Evolutionary conservation across 2,329 filamentous ascomycete species (phyloP).

Genomic region (Aspergillus persii): DNA sequence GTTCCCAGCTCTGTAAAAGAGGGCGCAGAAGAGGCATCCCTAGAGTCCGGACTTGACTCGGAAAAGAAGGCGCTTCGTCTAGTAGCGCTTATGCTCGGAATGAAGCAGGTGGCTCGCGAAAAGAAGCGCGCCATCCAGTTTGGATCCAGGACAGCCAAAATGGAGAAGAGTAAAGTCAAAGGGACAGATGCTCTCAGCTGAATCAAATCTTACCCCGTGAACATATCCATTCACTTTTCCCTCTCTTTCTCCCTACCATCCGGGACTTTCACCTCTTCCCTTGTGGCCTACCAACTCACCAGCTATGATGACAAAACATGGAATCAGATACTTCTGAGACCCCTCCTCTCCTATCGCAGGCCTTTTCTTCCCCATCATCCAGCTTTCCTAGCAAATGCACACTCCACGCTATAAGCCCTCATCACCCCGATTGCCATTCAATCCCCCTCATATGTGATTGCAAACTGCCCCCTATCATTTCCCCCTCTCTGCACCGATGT

Average conservation of each 20-base stretch:
- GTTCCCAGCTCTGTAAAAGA: constrained; percentile 33
- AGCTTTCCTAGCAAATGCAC: neutral
- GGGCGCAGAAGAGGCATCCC: constrained; percentile 10
- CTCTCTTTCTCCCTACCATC: neutral
- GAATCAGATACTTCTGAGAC: constrained; percentile 45
- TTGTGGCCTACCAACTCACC: neutral
- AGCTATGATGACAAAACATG: constrained; percentile 41
- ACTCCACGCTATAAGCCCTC: neutral
- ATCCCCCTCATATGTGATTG: constrained; percentile 6
- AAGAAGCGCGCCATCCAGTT: constrained; percentile 94
- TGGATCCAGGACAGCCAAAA: constrained; percentile 77
- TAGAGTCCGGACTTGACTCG: constrained; percentile 57
- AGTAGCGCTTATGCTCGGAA: constrained; percentile 70
- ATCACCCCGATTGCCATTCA: neutral
- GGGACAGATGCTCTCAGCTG: constrained; percentile 58
- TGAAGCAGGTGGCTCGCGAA: constrained; percentile 71
- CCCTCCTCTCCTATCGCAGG: constrained; percentile 8
- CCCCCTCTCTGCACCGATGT: neutral
- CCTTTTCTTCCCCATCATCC: constrained; percentile 8
- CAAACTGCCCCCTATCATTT: constrained; percentile 13
- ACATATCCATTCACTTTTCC: neutral
- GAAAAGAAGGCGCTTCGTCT: constrained; percentile 80
- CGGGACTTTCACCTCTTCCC: neutral
- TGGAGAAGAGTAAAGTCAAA: constrained; percentile 65
- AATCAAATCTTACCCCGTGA: constrained; percentile 8